Percentiles rank a stretch among this genome's conserved stretches.
Evolutionary conservation across 2,329 filamentous ascomycete species (phyloP).

Genomic region (Cladophialophora exuberans): DNA sequence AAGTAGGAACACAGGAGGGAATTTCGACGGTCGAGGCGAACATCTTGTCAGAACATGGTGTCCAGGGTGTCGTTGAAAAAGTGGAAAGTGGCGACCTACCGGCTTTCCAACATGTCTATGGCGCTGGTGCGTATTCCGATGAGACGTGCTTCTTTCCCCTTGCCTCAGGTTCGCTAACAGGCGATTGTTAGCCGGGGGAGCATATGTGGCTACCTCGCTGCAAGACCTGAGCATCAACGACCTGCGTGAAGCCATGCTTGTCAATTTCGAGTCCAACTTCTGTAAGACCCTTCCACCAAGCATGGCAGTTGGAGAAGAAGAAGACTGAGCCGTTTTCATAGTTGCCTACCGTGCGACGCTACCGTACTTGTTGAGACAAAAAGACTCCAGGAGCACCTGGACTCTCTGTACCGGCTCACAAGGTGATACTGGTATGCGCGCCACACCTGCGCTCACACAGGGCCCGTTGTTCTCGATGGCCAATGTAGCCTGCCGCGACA

Average conservation of each 20-base stretch:
- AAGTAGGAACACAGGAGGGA: slow-evolving; percentile 36
- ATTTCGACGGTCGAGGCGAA: slow-evolving; percentile 42
- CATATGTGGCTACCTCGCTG: not conserved
- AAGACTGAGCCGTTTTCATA: slow-evolving; percentile 17
- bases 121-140: slow-evolving; percentile 34
- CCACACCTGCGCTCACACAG: slow-evolving; percentile 39
- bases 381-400: slow-evolving; percentile 35
- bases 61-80: slow-evolving; percentile 42
- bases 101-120: slow-evolving; percentile 45
- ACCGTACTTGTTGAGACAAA: slow-evolving; percentile 39
- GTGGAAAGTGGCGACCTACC: slow-evolving; percentile 41
- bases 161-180: not conserved
- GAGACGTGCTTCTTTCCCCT: not conserved
- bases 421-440: slow-evolving; percentile 34
- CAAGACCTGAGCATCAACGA: not conserved
- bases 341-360: slow-evolving; percentile 40
- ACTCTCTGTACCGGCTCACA: slow-evolving; percentile 40
- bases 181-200: not conserved
- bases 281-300: slow-evolving; percentile 1
- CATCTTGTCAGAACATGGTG: slow-evolving; percentile 37
- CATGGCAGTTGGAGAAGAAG: not conserved
- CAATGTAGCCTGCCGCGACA: slow-evolving; percentile 37
- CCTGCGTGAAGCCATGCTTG: slow-evolving; percentile 6
- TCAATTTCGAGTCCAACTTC: slow-evolving; percentile 5
- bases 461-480: slow-evolving; percentile 44